Evolutionary conservation across 73 alveolate species (phyloP), one percentile per base, ranked within the genome.

Genomic region (Symbiodinium pilosum): DNA sequence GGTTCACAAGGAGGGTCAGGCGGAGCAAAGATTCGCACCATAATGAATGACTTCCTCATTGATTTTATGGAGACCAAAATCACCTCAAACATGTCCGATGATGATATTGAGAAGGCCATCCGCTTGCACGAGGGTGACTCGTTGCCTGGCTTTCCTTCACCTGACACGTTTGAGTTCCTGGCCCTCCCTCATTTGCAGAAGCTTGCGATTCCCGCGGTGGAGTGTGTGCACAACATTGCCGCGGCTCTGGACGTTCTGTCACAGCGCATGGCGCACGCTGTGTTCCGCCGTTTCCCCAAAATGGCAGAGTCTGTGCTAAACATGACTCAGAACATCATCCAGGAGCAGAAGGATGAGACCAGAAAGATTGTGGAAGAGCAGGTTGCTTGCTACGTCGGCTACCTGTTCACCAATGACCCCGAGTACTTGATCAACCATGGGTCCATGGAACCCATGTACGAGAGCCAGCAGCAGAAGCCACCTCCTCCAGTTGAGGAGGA

Each of bases 71-170:
- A 99, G 93, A 99, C 99, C 30, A 92, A 75, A 36, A 92, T 92
- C 98, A 92, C 98, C 83, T 5, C 40, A 39, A 42, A 92, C 98
- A 92, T 92, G 98, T 43, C 99, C 0, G 99, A 99, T 83, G 99
- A 98, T 41, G 99, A 99, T 99, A 99, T 99, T 83, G 99, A 99
- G 86, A 99, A 99, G 83, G 99, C 99, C 39, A 99, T 99, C 93
- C 99, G 99, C 42, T 98, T 99, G 95, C 99, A 99, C 92, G 99
- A 99, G 86, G 99, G 99, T 32, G 99, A 99, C 85, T 99, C 99
- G 87, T 94, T 99, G 83, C 99, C 99, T 41, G 99, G 99, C 4
- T 99, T 99, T 99, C 99, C 99, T 34, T 99, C 99, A 4, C 99
- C 99, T 43, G 99, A 99, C 98, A 54, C 93, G 47, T 83, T 83